Evolutionary conservation across 2,329 filamentous ascomycete species (phyloP).

Genomic region (Apiospora marii): DNA sequence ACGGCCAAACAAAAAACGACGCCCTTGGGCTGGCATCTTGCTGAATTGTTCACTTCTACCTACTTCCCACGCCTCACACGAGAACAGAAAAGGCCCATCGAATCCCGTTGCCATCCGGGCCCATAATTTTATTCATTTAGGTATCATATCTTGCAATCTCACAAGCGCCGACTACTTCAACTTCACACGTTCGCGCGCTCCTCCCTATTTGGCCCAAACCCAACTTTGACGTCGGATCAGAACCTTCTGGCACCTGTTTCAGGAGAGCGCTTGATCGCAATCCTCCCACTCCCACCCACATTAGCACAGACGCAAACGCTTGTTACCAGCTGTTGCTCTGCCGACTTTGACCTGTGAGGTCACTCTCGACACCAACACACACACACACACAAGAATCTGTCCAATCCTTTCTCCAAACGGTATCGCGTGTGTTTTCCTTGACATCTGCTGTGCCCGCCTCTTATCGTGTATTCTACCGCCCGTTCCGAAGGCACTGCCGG

Average conservation of each 20-base stretch:
- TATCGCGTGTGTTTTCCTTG: not conserved
- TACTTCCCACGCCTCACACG: not conserved
- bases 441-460: not conserved
- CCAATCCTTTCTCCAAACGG: not conserved
- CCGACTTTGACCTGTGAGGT: slow-evolving; percentile 2
- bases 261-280: not conserved
- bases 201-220: not conserved
- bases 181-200: not conserved
- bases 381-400: not conserved
- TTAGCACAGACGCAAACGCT: slow-evolving; percentile 8
- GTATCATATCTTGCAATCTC: not conserved
- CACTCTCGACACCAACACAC: not conserved
- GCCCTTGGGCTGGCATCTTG: not conserved
- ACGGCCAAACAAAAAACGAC: not conserved
- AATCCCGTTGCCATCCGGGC: not conserved
- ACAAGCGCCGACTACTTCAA: slow-evolving; percentile 12
- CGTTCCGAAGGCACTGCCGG: slow-evolving; percentile 6
- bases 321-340: not conserved
- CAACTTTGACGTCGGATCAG: not conserved
- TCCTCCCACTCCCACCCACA: not conserved
- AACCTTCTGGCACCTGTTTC: slow-evolving; percentile 17
- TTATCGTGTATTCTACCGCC: not conserved
- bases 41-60: not conserved
- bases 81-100: not conserved
- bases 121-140: not conserved